Base-by-base conservation (phyloP, 805 yeast species). In the Pichia cabralensis region DNA sequence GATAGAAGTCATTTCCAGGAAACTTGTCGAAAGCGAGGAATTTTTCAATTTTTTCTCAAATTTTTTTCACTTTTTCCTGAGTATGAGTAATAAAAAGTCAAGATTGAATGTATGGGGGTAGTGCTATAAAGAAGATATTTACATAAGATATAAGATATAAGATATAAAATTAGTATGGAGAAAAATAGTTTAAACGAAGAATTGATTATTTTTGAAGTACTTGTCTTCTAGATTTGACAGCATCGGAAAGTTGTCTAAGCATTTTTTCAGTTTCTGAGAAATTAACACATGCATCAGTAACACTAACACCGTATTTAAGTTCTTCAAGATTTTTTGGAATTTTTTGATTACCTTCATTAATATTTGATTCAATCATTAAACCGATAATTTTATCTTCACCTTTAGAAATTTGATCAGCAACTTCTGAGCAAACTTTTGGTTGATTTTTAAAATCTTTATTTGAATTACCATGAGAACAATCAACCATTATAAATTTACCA, bases 391-490 rank as follows among this genome's bases (percentile, higher is more conserved):
- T 64, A 34, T 73, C 71, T 58, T 85, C 94, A 51, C 98, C 98
- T 20, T 62, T 65, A 24, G 81, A 62, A 30, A 89, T 67, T 64
- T 92, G 97, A 47, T 74, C 75, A 32, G 89, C 85, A 36, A 89
- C 92, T 38, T 69, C 74, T 20, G 70, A 64, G 46, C 85, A 78
- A n/a, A 92, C 98, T 59, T 70, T 76, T 40, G 98, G 96, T 66
- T 92, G 98, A 66, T 92, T 92, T 56, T 76, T 74, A 77, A 74
- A 86, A 65, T 92, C 92, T 64, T 92, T 92, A 61, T 71, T 76
- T 25, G 96, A 86, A 69, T 92, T 92, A 51, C 96, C 98, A 62
- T 92, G 98, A 30, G 96, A 88, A 64, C 96, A 92, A 64, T 92
- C 98, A 42, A 92, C 81, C 98, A 92, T 92, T 50, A 85, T 60